phyloP scores from a whole-genome alignment of 345 rosid genomes.

The Populus pruinosa region DNA sequence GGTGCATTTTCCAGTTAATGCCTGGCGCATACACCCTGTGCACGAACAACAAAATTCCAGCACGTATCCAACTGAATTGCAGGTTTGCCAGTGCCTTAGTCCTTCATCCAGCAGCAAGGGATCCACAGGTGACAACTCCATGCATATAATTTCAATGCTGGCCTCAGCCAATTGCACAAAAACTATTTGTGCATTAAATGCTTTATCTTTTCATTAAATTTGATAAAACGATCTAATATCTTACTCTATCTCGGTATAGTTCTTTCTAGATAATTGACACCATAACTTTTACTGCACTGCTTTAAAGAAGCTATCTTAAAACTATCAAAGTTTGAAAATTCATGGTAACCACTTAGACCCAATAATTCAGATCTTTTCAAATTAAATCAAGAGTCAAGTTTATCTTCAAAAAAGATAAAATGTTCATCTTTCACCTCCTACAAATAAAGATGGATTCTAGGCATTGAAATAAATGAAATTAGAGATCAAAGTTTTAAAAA shows the following conservation, averaged over 20 bases:
- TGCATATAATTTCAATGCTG: slow-evolving; percentile 24
- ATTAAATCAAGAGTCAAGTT: too few species aligned
- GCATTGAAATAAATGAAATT: too few species aligned
- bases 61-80: slow-evolving; percentile 91
- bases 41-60: slow-evolving; percentile 44
- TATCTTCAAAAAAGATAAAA: fast-evolving
- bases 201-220: fast-evolving
- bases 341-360: too few species aligned
- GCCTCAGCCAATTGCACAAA: slow-evolving; percentile 37
- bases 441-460: too few species aligned
- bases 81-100: slow-evolving; percentile 78
- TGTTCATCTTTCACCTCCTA: too few species aligned
- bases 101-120: slow-evolving; percentile 53
- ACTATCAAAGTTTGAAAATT: too few species aligned
- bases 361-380: too few species aligned
- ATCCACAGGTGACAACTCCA: slow-evolving; percentile 58
- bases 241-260: fast-evolving
- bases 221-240: too few species aligned
- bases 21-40: slow-evolving; percentile 54
- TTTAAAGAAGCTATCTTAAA: fast-evolving
- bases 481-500: too few species aligned
- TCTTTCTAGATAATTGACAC: too few species aligned
- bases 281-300: fast-evolving
- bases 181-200: slow-evolving; percentile 10
- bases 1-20: slow-evolving; percentile 39